Percentiles rank a stretch among this genome's conserved stretches.
Evolutionary conservation across 257 asterid genomes (phyloP).

Genomic region (Nicotiana noctiflora): DNA sequence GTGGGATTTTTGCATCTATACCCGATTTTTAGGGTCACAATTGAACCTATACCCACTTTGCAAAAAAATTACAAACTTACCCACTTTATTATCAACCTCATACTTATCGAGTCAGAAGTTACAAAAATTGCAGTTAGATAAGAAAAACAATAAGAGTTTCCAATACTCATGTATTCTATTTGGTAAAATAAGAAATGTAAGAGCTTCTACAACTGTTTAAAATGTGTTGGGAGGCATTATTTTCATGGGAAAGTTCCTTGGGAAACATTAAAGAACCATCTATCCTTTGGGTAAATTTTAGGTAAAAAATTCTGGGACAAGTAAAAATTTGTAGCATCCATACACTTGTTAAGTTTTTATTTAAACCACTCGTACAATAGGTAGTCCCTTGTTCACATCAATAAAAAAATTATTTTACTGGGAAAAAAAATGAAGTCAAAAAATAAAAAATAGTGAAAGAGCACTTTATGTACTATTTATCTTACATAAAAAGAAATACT

Average conservation of each 20-base stretch:
- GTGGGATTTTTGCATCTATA: not conserved
- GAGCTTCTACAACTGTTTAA: not conserved
- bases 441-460: not conserved
- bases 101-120: too few relatives aligned
- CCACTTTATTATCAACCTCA: too few relatives aligned
- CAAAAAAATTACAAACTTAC: too few relatives aligned
- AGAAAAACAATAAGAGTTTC: not conserved
- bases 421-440: not conserved
- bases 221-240: not conserved
- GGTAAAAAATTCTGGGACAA: not conserved
- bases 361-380: not conserved
- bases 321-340: not conserved
- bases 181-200: not conserved
- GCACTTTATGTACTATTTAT: not conserved
- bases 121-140: too few relatives aligned
- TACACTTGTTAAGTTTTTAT: not conserved
- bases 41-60: too few relatives aligned
- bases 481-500: not conserved
- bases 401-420: not conserved
- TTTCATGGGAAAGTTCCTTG: not conserved
- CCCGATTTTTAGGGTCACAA: too few relatives aligned
- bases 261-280: not conserved
- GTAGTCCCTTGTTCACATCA: not conserved
- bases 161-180: not conserved
- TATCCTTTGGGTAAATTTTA: not conserved